phyloP scores from a whole-genome alignment of 345 rosid species.

The Ricinus communis region DNA sequence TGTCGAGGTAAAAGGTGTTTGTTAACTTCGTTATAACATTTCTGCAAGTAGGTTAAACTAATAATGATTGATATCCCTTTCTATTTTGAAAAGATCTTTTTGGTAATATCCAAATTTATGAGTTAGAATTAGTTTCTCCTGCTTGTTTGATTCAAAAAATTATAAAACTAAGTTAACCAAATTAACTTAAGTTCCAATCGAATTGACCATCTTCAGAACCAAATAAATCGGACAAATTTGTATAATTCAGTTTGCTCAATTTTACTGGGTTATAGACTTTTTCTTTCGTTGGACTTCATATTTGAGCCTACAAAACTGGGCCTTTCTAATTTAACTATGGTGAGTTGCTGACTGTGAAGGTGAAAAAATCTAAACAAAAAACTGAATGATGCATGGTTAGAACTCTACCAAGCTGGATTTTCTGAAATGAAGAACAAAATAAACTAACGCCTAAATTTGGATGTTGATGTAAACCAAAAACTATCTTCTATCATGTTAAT shows the following conservation, averaged over 20 bases:
- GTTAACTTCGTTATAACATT: neutral
- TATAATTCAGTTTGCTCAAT: neutral
- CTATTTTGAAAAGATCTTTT: neutral
- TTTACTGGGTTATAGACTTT: neutral
- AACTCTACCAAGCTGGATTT: neutral
- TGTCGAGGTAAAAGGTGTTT: conserved; percentile 59
- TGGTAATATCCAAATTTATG: neutral
- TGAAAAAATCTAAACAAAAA: neutral
- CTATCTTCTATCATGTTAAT: neutral
- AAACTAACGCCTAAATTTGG: neutral
- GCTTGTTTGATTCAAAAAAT: neutral
- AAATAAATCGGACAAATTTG: neutral
- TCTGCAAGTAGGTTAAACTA: neutral
- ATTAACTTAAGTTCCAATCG: no score
- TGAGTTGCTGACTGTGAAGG: no score
- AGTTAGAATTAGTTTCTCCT: neutral
- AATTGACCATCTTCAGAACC: no score
- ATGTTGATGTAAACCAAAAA: no score
- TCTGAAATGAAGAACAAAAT: neutral
- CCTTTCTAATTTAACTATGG: neutral
- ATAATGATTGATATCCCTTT: neutral
- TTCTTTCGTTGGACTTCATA: neutral
- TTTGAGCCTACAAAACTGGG: neutral
- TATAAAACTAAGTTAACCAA: neutral
- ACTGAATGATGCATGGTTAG: neutral